phyloP scores from a whole-genome alignment of 768 basidiomycete genomes.

The Tricholoma hemisulphureum region DNA sequence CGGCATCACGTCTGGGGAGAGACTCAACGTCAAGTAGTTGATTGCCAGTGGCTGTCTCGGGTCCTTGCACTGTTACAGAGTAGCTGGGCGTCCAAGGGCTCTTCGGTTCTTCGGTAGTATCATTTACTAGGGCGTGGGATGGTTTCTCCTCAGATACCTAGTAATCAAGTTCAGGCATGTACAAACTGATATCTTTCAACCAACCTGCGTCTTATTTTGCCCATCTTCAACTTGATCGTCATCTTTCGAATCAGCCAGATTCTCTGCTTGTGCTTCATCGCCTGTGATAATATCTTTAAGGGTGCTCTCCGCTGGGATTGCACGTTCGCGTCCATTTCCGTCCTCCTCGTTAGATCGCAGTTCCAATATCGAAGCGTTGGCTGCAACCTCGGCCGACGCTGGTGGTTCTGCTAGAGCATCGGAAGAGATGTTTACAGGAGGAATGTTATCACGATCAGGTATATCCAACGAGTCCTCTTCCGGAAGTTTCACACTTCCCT shows the following conservation, averaged over 20 bases:
- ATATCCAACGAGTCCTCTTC: slow-evolving; percentile 6
- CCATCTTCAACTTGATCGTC: background rate
- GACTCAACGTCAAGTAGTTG: slow-evolving; percentile 17
- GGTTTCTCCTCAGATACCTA: background rate
- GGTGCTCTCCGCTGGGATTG: background rate
- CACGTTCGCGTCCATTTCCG: background rate
- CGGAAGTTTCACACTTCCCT: slow-evolving; percentile 11
- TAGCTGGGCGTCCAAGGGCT: slow-evolving; percentile 20
- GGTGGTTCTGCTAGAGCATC: background rate
- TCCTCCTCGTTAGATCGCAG: background rate
- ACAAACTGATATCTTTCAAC: background rate
- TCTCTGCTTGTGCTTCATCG: background rate
- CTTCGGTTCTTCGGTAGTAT: slow-evolving; percentile 5
- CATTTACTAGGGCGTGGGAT: background rate
- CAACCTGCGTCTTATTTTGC: background rate
- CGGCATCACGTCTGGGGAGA: slow-evolving; percentile 6
- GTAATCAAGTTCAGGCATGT: background rate
- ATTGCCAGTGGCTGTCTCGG: slow-evolving; percentile 5
- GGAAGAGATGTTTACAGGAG: background rate
- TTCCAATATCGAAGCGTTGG: background rate
- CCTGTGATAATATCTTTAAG: background rate
- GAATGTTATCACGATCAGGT: background rate
- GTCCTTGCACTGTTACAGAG: slow-evolving; percentile 15
- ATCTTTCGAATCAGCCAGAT: background rate
- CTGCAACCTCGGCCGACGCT: background rate